Conservation (phyloP, 768 basidiomycete species). For the Leccinum subgranulosum region DNA sequence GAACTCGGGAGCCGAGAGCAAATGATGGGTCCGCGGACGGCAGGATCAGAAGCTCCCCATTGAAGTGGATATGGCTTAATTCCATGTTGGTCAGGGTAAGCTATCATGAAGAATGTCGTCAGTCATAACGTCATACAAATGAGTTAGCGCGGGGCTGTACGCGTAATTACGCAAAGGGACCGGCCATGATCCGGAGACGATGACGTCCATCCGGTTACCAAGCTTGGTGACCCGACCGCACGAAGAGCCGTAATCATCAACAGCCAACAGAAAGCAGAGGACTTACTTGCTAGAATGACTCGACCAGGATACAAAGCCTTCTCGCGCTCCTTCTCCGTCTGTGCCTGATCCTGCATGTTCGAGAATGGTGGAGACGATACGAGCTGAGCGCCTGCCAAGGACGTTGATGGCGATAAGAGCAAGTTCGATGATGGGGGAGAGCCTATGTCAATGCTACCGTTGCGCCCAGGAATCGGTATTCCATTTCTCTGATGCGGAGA, state of each 20-base stretch:
- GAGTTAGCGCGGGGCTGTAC: conserved; percentile 2
- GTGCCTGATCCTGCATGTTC: conserved; percentile 16
- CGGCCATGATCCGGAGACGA: conserved; percentile 12
- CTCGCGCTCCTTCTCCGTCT: conserved; percentile 63
- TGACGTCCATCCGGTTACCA: not conserved
- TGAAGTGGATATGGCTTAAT: conserved; percentile 73
- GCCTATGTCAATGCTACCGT: conserved; percentile 4
- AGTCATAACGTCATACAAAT: conserved; percentile 5
- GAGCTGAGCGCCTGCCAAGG: conserved; percentile 24
- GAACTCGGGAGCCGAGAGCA: conserved; percentile 80
- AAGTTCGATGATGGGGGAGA: conserved; percentile 25
- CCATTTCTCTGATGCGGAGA: conserved; percentile 26
- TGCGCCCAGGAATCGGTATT: conserved; percentile 26
- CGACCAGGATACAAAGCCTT: conserved; percentile 77
- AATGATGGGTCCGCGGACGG: conserved; percentile 79
- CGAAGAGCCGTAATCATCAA: conserved; percentile 1
- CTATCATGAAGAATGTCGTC: conserved; percentile 26
- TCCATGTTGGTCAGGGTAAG: conserved; percentile 92
- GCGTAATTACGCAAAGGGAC: conserved; percentile 5
- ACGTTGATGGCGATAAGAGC: conserved; percentile 30
- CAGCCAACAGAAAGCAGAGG: not conserved
- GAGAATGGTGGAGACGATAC: conserved; percentile 27
- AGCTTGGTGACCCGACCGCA: not conserved
- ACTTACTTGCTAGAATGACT: conserved; percentile 81
- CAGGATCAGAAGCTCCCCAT: conserved; percentile 74